Base-by-base conservation (phyloP, 306 rosid species). In the Casuarina cunninghamiana region DNA sequence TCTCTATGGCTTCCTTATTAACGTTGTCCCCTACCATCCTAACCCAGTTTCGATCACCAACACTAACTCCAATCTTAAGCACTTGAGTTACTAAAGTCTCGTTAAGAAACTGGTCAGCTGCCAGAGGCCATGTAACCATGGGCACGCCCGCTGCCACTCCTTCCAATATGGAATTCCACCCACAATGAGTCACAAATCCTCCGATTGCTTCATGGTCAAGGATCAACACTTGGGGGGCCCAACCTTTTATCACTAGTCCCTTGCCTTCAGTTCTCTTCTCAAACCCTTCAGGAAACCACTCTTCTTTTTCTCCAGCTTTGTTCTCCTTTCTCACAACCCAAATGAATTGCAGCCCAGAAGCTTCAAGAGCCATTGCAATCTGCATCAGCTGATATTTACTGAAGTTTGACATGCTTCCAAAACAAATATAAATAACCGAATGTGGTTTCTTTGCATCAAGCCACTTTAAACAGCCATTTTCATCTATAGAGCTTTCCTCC, bases 131-230 rank as follows among this genome's bases (percentile, higher is more conserved):
- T 43, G 89, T 83, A 71, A 86, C 82, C 87, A 86, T 83, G 0
- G 85, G 83, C 66, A 86, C 4, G 10, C 87, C 87, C 0, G 83
- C 83, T 13, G 79, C n/a, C 2, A 86, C 53, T 1, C 83, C 89
- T 75, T 86, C 87, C 78, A 84, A 39, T 12, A 76, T 71, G 1
- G 86, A 84, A 16, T 87, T 87, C 90, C 90, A 87, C 8, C 90
- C 88, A 55, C 90, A 84, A 19, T 87, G 90, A 46, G 88, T 87
- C 82, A 87, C 76, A 69, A 87, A 87, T 12, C 84, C 82, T 8
- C 90, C 88, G 8, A 81, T 54, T 0, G 81, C 82, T 5, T 9
- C 67, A 53, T 87, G 90, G 7, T 79, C 81, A 16, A 87, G 80
- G 76, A 87, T 87, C 84, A 81, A 55, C 15, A 84, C 65, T 54